These are phyloP conservation scores for Dorcoceras hygrometricum DNA, from an alignment of 257 asterid species.

Conservation along the genomic window DNA sequence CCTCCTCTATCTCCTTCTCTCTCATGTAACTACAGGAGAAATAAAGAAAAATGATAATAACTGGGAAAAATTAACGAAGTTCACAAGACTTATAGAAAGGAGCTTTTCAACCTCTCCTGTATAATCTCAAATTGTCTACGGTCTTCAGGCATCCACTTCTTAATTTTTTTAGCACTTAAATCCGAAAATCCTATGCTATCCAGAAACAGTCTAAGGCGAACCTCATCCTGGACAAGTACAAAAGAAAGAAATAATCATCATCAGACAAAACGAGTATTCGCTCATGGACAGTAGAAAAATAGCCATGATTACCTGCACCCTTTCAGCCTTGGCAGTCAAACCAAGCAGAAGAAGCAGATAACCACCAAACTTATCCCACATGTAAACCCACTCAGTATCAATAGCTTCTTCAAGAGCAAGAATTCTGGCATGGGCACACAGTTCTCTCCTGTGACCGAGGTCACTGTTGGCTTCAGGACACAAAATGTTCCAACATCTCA, in stretches of 20 bases:
- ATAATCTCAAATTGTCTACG: slow-evolving; percentile 90
- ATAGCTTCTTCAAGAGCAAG: slow-evolving; percentile 97
- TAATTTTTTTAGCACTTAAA: slow-evolving; percentile 91
- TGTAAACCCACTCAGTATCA: slow-evolving; percentile 99
- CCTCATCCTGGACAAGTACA: slow-evolving; percentile 73
- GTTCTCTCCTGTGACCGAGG: slow-evolving; percentile 86
- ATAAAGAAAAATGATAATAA: slow-evolving; percentile 23
- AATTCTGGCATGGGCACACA: slow-evolving; percentile 99
- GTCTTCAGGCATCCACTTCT: slow-evolving; percentile 99
- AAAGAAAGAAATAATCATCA: slow-evolving; percentile 6
- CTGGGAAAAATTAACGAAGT: slow-evolving; percentile 16
- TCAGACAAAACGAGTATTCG: slow-evolving; percentile 19
- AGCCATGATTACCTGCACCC: slow-evolving; percentile 77
- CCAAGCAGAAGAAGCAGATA: slow-evolving; percentile 97
- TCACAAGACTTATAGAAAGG: slow-evolving; percentile 5
- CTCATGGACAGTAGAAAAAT: slow-evolving; percentile 21
- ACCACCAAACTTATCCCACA: slow-evolving; percentile 99
- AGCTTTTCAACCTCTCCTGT: slow-evolving; percentile 79
- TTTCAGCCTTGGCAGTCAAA: slow-evolving; percentile 97
- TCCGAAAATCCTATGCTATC: slow-evolving; percentile 98
- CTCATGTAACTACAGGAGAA: slow-evolving; percentile 70
- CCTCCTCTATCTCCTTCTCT: slow-evolving; percentile 99
- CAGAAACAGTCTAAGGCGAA: slow-evolving; percentile 89
- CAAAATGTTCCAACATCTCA: slow-evolving; percentile 56
- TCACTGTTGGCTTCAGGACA: slow-evolving; percentile 73